A percentile compares a stretch with the other conserved stretches of the same genome.
Evolutionary conservation across 371 early-diverging fungal species (phyloP).

Genomic region (Amoeboaphelidium occidentale): DNA sequence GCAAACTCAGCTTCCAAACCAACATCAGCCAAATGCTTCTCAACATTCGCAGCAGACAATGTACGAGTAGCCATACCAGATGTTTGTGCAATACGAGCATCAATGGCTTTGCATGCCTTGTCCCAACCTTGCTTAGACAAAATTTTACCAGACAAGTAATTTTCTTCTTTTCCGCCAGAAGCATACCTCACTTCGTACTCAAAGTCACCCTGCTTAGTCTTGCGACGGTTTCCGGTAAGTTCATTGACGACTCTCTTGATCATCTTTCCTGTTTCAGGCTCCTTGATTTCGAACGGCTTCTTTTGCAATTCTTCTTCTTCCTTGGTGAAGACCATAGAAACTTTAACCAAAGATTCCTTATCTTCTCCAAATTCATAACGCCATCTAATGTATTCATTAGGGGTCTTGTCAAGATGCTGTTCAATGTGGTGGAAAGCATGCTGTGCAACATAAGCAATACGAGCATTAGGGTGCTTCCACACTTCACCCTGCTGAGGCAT

Average conservation of each 20-base stretch:
- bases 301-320: conserved; percentile 33
- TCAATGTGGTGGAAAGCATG: conserved; percentile 52
- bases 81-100: conserved; percentile 34
- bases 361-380: conserved; percentile 31
- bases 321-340: conserved; percentile 22
- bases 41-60: conserved; percentile 32
- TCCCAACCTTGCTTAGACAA: conserved; percentile 37
- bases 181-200: conserved; percentile 38
- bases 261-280: background rate
- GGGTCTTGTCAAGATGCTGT: conserved; percentile 33
- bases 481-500: conserved; percentile 34
- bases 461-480: conserved; percentile 41
- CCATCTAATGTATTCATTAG: conserved; percentile 42
- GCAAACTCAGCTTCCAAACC: conserved; percentile 43
- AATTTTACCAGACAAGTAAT: conserved; percentile 34
- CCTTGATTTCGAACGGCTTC: conserved; percentile 5
- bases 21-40: conserved; percentile 38
- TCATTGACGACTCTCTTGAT: background rate
- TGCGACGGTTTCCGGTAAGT: conserved; percentile 28
- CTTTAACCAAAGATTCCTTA: background rate
- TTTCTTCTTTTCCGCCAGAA: conserved; percentile 29
- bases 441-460: conserved; percentile 52
- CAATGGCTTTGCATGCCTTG: conserved; percentile 33
- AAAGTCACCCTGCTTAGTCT: conserved; percentile 36
- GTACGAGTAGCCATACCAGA: conserved; percentile 32